Evolutionary conservation across 495 filamentous ascomycete species (phyloP).

Genomic region (Beverwykella pulmonaria): DNA sequence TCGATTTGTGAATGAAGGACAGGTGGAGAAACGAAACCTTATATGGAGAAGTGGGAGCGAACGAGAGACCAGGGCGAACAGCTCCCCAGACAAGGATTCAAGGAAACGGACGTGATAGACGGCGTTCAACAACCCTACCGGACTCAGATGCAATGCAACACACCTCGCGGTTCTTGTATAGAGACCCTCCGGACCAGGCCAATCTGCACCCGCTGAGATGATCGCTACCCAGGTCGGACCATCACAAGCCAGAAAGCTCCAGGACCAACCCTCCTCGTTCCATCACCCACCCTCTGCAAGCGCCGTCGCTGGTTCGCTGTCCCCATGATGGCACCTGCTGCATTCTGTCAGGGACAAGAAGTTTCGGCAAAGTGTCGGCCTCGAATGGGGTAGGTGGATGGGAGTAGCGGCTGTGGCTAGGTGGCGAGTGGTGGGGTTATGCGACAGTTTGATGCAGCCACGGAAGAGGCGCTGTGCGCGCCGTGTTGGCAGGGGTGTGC

Average conservation of each 20-base stretch:
- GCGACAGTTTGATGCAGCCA: neutral
- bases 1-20: neutral
- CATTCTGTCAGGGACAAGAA: neutral
- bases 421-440: slow-evolving; percentile 6
- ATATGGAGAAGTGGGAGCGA: neutral
- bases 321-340: neutral
- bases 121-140: neutral
- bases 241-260: neutral
- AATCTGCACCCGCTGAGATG: neutral
- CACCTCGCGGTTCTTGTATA: neutral
- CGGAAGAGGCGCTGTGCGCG: neutral
- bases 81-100: neutral
- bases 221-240: neutral
- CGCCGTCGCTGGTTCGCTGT: neutral
- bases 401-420: neutral
- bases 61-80: neutral
- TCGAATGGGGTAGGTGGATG: neutral
- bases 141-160: neutral
- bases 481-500: neutral
- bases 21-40: neutral
- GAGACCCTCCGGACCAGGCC: neutral
- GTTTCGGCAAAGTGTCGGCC: neutral
- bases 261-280: neutral
- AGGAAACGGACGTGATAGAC: neutral
- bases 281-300: neutral